These are phyloP conservation scores for Pichiaceae sp. DNA, from an alignment of 1,139 yeast genomes.

Conservation along the genomic window DNA sequence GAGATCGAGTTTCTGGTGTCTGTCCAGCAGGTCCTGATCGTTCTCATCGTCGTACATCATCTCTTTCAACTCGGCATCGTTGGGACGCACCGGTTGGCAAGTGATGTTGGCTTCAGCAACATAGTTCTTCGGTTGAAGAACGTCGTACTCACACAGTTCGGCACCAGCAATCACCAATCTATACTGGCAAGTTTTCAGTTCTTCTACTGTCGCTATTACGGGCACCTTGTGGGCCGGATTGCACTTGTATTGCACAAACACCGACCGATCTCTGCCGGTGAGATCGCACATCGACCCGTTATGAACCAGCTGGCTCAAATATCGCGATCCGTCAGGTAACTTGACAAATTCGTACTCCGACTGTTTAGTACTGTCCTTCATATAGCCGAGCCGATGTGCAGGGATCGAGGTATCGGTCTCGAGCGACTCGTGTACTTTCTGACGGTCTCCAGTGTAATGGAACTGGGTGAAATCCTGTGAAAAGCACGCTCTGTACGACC, in stretches of 20 bases:
- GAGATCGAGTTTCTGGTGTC: slow-evolving; percentile 6
- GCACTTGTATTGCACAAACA: slow-evolving; percentile 64
- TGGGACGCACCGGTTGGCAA: slow-evolving; percentile 9
- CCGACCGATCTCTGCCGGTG: slow-evolving; percentile 52
- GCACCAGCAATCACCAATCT: slow-evolving; percentile 52
- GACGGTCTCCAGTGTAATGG: slow-evolving; percentile 5
- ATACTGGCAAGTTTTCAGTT: slow-evolving; percentile 68
- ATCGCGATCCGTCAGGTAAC: slow-evolving; percentile 28
- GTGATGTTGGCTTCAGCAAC: slow-evolving; percentile 10
- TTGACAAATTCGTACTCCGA: slow-evolving; percentile 17
- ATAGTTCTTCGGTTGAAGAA: slow-evolving; percentile 33
- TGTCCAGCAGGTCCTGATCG: slow-evolving; percentile 1
- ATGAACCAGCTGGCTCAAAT: slow-evolving; percentile 43
- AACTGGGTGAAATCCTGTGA: slow-evolving; percentile 6
- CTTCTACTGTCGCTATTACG: slow-evolving; percentile 41
- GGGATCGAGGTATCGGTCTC: slow-evolving; percentile 3
- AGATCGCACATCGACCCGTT: slow-evolving; percentile 70
- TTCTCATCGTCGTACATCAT: neutral
- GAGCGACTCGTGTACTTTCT: slow-evolving; percentile 1
- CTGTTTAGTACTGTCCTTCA: slow-evolving; percentile 3
- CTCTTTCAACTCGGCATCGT: neutral
- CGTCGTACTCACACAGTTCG: slow-evolving; percentile 44
- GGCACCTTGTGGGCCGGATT: slow-evolving; percentile 31
- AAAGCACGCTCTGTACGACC: slow-evolving; percentile 14
- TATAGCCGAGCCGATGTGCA: slow-evolving; percentile 1